phyloP scores from a whole-genome alignment of 164 flowering plant genomes.

The Echeveria elegans region DNA sequence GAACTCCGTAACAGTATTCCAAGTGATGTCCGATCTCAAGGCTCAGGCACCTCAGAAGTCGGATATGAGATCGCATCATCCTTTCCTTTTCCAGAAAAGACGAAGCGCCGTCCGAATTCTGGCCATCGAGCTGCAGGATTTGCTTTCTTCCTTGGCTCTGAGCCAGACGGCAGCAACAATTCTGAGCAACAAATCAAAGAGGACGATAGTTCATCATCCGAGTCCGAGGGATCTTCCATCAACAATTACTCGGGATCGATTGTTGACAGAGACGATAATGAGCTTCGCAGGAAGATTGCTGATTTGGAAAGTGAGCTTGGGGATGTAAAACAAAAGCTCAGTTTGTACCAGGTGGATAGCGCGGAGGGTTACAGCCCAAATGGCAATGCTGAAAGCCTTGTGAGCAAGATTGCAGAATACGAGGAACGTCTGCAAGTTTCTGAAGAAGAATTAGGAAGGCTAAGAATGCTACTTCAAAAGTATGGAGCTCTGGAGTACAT shows the following conservation, averaged over 20 bases:
- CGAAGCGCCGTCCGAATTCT: constrained; percentile 25
- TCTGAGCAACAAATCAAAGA: no score
- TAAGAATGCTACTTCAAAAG: no score
- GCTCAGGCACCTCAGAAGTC: constrained; percentile 46
- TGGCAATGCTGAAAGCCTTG: no score
- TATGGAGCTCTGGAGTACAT: no score
- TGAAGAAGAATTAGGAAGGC: no score
- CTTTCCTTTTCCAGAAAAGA: constrained; percentile 34
- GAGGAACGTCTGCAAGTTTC: no score
- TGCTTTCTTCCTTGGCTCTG: constrained; percentile 63
- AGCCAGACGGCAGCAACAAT: no score
- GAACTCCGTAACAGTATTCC: constrained; percentile 56
- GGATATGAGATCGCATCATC: constrained; percentile 36
- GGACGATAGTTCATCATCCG: no score
- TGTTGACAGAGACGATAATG: constrained; percentile 28
- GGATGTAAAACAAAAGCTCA: constrained; percentile 46
- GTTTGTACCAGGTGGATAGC: no score
- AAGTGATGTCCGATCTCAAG: constrained; percentile 57
- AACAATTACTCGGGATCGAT: constrained; percentile 26
- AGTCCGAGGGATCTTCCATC: constrained; percentile 53
- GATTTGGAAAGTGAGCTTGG: constrained; percentile 54
- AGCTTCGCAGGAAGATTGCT: constrained; percentile 23
- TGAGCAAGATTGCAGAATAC: no score
- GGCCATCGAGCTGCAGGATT: constrained; percentile 69
- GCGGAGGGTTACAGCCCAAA: no score